A percentile compares a stretch with the other conserved stretches of the same genome.
Evolutionary conservation across 495 filamentous ascomycete genomes (phyloP).

Genomic region (Pyrenopolyporus hunteri): DNA sequence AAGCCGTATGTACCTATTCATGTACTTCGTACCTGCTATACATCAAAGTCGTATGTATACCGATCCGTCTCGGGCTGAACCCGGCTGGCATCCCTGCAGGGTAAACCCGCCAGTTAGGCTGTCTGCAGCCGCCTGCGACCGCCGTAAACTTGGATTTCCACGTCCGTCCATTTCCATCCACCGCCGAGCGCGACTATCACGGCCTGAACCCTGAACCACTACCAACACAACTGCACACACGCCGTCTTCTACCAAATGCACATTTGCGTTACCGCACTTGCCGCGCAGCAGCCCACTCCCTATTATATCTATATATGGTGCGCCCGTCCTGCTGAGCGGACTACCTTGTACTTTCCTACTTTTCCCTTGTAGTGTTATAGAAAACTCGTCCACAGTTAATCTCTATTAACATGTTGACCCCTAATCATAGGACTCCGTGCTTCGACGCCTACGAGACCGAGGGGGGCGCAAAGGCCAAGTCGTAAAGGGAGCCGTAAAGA

Average conservation of each 20-base stretch:
- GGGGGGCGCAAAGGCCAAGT: slow-evolving; percentile 22
- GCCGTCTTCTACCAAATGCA: too few relatives aligned
- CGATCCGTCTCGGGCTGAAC: slow-evolving; percentile 27
- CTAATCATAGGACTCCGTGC: slow-evolving; percentile 18
- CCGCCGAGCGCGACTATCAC: too few relatives aligned
- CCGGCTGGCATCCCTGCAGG: slow-evolving; percentile 7
- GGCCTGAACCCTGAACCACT: too few relatives aligned
- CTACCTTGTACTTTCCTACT: neutral
- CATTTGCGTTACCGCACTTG: too few relatives aligned
- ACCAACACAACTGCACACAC: too few relatives aligned
- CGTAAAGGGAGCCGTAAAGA: slow-evolving; percentile 6
- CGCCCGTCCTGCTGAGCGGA: slow-evolving; percentile 10
- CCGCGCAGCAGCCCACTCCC: too few relatives aligned
- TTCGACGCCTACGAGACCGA: slow-evolving; percentile 17
- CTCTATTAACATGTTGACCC: slow-evolving; percentile 19
- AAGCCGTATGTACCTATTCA: too few relatives aligned
- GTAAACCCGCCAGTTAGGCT: slow-evolving; percentile 1
- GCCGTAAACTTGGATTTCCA: slow-evolving; percentile 12
- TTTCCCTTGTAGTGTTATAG: neutral
- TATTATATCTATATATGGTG: slow-evolving; percentile 28
- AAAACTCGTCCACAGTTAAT: slow-evolving; percentile 5
- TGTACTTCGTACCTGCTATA: too few relatives aligned
- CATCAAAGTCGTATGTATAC: neutral
- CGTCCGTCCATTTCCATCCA: slow-evolving; percentile 11
- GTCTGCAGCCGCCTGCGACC: slow-evolving; percentile 14